phyloP scores from a whole-genome alignment of 371 early-diverging fungal species.

The Rhizopus arrhizus region DNA sequence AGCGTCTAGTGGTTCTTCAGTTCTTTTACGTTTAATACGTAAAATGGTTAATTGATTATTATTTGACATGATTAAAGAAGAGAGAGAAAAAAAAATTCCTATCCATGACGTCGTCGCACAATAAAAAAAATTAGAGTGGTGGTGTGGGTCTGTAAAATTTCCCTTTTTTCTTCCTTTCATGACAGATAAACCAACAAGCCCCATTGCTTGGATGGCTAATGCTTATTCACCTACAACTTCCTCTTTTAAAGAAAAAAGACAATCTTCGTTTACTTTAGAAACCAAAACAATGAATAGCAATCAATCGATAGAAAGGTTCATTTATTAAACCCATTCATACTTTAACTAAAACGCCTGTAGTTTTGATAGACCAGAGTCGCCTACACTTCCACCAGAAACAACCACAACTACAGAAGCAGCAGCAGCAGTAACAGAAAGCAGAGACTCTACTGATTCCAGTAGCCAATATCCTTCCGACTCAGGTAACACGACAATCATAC shows the following conservation, averaged over 20 bases:
- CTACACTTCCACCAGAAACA: conserved; percentile 40
- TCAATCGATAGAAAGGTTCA: background rate
- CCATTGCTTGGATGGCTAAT: background rate
- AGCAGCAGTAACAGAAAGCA: background rate
- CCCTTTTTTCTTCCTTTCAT: background rate
- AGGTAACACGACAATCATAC: background rate
- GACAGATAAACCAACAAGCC: background rate
- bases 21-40: conserved; percentile 78
- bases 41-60: conserved; percentile 59
- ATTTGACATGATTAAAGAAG: conserved; percentile 4
- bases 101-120: background rate
- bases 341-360: background rate
- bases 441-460: background rate
- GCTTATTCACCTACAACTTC: background rate
- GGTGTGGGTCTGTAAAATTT: background rate
- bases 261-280: background rate
- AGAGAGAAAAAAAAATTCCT: conserved; percentile 10
- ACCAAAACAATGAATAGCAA: background rate
- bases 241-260: background rate
- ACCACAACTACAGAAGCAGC: too few relatives aligned
- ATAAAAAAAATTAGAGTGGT: background rate
- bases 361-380: conserved; percentile 39
- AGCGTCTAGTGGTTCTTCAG: conserved; percentile 77
- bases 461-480: background rate
- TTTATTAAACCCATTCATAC: background rate